These are phyloP conservation scores for Chaetomium fimeti DNA, from an alignment of 495 filamentous ascomycete species.

Conservation along the genomic window DNA sequence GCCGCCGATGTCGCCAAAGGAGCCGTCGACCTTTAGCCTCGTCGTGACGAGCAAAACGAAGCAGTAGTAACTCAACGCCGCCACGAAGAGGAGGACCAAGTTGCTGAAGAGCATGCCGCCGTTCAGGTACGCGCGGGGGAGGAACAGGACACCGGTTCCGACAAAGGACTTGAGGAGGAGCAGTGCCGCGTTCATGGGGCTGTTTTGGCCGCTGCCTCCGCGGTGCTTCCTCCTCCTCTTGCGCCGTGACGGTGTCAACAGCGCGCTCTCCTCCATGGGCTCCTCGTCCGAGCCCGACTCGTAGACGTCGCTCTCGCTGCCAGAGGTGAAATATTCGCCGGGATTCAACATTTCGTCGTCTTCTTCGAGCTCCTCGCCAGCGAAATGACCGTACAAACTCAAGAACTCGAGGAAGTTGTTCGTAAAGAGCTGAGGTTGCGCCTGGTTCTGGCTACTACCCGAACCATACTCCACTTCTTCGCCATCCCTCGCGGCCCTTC, in stretches of 20 bases:
- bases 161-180: constrained; percentile 95
- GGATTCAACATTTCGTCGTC: constrained; percentile 84
- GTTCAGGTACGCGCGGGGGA: constrained; percentile 88
- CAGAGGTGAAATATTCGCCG: constrained; percentile 81
- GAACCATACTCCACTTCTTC: constrained; percentile 48
- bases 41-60: constrained; percentile 90
- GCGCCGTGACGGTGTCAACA: constrained; percentile 70
- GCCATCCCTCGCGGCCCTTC: constrained; percentile 61
- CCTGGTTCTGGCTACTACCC: constrained; percentile 35
- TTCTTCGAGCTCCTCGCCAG: constrained; percentile 91
- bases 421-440: constrained; percentile 68
- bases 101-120: constrained; percentile 98
- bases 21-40: constrained; percentile 76
- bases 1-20: constrained; percentile 95
- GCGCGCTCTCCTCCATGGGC: constrained; percentile 75
- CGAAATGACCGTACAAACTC: constrained; percentile 93
- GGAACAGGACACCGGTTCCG: constrained; percentile 94
- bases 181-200: constrained; percentile 69
- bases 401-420: constrained; percentile 93
- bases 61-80: constrained; percentile 86
- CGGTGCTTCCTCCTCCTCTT: constrained; percentile 70
- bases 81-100: constrained; percentile 78
- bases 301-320: constrained; percentile 54
- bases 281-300: constrained; percentile 60
- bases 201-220: constrained; percentile 67